phyloP scores from a whole-genome alignment of 176 grass and related monocot genomes.

The Rhynchospora tenuis region DNA sequence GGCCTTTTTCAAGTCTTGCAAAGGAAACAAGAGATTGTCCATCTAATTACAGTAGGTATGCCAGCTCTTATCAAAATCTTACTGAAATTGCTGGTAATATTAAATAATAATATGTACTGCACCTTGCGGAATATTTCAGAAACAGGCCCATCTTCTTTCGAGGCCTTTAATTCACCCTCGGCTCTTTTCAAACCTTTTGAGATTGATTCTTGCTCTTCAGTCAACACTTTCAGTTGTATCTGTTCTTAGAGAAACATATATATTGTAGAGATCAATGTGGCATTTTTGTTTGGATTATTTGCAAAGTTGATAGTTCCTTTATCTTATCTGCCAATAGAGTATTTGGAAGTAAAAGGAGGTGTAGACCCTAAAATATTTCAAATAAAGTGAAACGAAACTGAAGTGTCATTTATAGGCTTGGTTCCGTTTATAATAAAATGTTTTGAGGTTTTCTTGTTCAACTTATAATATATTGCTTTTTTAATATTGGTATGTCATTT shows the following conservation, averaged over 20 bases:
- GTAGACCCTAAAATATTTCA: not conserved
- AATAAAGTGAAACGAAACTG: not conserved
- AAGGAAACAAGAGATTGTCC: not conserved
- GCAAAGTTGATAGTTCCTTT: not conserved
- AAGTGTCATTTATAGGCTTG: not conserved
- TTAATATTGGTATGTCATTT: not conserved
- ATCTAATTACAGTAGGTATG: not conserved
- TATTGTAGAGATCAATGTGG: slow-evolving; percentile 10
- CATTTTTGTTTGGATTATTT: not conserved
- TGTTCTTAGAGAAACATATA: slow-evolving; percentile 40
- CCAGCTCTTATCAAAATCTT: not conserved
- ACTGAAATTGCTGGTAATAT: not conserved
- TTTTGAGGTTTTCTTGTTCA: not conserved
- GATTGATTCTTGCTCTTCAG: slow-evolving; percentile 70
- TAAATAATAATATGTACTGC: not conserved
- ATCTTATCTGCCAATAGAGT: not conserved
- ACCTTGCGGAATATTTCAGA: slow-evolving; percentile 78
- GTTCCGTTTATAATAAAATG: not conserved
- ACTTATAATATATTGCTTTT: not conserved
- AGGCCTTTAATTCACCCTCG: slow-evolving; percentile 71
- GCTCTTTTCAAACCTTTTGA: slow-evolving; percentile 87
- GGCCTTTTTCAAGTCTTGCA: not conserved
- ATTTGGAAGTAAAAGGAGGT: not conserved
- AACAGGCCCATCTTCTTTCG: slow-evolving; percentile 75
- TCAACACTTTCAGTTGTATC: slow-evolving; percentile 84